Conservation (phyloP, 805 yeast genomes). For the Pichia sporocuriosa region DNA sequence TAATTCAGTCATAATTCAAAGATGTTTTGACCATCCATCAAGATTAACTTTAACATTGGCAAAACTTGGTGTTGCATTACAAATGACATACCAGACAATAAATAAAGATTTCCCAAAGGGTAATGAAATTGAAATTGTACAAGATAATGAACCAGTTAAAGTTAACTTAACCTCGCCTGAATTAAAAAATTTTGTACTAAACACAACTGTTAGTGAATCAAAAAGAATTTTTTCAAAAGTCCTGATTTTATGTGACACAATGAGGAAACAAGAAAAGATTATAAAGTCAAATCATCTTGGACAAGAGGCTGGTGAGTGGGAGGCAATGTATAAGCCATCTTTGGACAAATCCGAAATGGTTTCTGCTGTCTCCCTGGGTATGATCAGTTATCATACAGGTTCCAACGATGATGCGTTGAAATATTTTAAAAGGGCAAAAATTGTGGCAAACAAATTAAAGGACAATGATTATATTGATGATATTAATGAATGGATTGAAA, state of each 20-base stretch:
- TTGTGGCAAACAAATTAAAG: constrained; percentile 12
- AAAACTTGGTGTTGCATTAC: constrained; percentile 17
- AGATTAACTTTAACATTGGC: constrained; percentile 15
- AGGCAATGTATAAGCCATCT: constrained; percentile 15
- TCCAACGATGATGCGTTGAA: constrained; percentile 9
- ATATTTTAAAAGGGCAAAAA: constrained; percentile 15
- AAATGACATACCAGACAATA: constrained; percentile 14
- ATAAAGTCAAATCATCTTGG: constrained; percentile 6
- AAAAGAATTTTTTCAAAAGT: constrained; percentile 15
- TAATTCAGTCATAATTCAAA: constrained; percentile 16
- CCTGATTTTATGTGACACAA: constrained; percentile 13
- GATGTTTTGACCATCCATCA: constrained; percentile 19
- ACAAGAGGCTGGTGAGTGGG: constrained; percentile 9
- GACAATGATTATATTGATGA: constrained; percentile 15
- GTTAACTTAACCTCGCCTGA: constrained; percentile 13
- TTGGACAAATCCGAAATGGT: constrained; percentile 20
- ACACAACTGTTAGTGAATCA: constrained; percentile 14
- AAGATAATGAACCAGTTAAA: constrained; percentile 10
- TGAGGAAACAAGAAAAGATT: constrained; percentile 11
- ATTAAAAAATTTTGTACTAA: constrained; percentile 15
- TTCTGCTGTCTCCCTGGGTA: constrained; percentile 17
- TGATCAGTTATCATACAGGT: constrained; percentile 13
- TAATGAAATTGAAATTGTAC: constrained; percentile 10
- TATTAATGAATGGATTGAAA: constrained; percentile 14
- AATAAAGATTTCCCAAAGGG: constrained; percentile 10